A percentile compares a stretch with the other conserved stretches of the same genome.
Evolutionary conservation across 148 eudicot genomes (phyloP).

Genomic region (Silene uniflora): DNA sequence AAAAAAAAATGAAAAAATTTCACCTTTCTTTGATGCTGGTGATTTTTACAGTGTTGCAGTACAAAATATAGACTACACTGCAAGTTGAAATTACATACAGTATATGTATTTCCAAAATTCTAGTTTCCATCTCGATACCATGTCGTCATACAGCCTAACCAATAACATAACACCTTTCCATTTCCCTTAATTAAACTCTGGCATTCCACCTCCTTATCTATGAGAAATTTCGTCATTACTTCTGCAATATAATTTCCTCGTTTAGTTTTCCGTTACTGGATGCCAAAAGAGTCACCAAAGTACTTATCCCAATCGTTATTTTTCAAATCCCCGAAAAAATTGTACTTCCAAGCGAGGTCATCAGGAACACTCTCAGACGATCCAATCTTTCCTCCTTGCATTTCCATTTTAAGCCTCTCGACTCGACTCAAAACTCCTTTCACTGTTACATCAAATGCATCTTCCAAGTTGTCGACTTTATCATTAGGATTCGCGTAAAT

Average conservation of each 20-base stretch:
- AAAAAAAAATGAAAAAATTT: neutral
- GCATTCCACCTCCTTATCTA: too few relatives aligned
- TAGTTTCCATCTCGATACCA: neutral
- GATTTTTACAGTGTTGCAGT: neutral
- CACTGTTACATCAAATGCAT: conserved; percentile 70
- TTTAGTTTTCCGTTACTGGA: neutral
- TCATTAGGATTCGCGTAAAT: conserved; percentile 54
- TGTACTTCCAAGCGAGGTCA: conserved; percentile 26
- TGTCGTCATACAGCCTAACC: neutral
- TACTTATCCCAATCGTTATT: conserved; percentile 60
- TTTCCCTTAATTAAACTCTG: too few relatives aligned
- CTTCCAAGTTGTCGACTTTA: conserved; percentile 35
- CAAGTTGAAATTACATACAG: neutral
- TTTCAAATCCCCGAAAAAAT: conserved; percentile 30
- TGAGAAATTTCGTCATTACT: too few relatives aligned
- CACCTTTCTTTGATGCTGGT: neutral
- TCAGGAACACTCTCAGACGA: conserved; percentile 35
- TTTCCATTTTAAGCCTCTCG: conserved; percentile 28
- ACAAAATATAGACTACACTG: neutral
- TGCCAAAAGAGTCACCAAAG: conserved; percentile 26
- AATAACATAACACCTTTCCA: too few relatives aligned
- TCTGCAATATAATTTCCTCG: too few relatives aligned
- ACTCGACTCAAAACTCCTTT: conserved; percentile 44
- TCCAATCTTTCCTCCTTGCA: conserved; percentile 28
- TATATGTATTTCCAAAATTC: too few relatives aligned